Evolutionary conservation across 2,329 filamentous ascomycete species (phyloP), one percentile per base, ranked within the genome.

Genomic region (Fusarium verticillioides): DNA sequence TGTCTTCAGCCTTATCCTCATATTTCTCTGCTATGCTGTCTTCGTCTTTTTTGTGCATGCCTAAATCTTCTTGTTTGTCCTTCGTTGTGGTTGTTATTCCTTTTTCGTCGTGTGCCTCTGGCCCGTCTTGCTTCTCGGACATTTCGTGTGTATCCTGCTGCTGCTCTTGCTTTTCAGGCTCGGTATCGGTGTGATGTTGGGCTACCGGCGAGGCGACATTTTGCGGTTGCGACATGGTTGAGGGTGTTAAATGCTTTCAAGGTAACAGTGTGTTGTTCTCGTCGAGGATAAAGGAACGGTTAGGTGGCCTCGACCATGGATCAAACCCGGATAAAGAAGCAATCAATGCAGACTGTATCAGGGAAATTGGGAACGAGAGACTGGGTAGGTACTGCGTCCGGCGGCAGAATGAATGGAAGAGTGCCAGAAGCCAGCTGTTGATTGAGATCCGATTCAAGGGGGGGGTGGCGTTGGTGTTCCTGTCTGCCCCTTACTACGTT

Each of bases 211-310:
- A 78, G 60, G 74, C 75, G 66, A 67, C 70, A 56, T 81, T 78
- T 64, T 79, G 79, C 60, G 74, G 76, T 73, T 82, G 80, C 72
- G 81, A 78, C 82, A 83, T 83, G 75, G 64, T 42, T 73, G 60
- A 59, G 56, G 53, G 57, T 59, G 49, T 56, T 50, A 49, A 53
- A 28, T 66, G 54, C n/a, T 47, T 40, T 53, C 40, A 43, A 44
- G 40, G 30, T 46, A 46, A 57, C 62, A 39, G 43, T 56, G 59
- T 53, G 40, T 63, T 73, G 34, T 64, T 63, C 28, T 62, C 49
- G 54, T 72, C 65, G 66, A 65, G 63, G 44, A 68, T 49, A 53
- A 53, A 62, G 57, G 42, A 66, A 60, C 53, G 70, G 60, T 62
- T 66, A 63, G 72, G 72, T 74, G 67, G 70, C 74, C 69, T 67